phyloP scores from a whole-genome alignment of 129 eudicot genomes.

The Lactuca sativa region DNA sequence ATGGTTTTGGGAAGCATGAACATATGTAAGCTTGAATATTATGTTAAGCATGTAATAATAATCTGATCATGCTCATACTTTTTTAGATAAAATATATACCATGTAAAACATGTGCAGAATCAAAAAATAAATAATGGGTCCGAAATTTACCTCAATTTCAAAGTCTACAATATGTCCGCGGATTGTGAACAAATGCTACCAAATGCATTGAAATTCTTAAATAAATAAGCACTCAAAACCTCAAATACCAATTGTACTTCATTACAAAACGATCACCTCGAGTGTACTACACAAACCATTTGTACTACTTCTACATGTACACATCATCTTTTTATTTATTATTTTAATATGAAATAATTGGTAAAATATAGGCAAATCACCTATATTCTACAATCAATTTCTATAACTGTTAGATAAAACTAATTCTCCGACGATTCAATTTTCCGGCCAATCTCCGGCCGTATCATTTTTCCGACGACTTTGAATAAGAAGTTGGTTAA shows the following conservation, averaged over 20 bases:
- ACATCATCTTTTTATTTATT: neutral
- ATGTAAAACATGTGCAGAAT: too few relatives aligned
- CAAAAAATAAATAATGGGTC: neutral
- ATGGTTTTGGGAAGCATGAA: too few relatives aligned
- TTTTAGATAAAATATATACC: too few relatives aligned
- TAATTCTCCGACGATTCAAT: too few relatives aligned
- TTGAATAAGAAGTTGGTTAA: too few relatives aligned
- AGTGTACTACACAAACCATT: constrained; percentile 1
- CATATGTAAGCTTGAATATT: too few relatives aligned
- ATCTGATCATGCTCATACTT: too few relatives aligned
- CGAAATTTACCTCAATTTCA: neutral
- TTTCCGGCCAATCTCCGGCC: too few relatives aligned
- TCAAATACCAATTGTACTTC: neutral
- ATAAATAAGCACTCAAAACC: neutral
- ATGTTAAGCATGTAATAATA: neutral
- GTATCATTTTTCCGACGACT: too few relatives aligned
- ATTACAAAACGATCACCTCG: neutral
- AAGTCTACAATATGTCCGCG: neutral
- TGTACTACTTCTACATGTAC: neutral
- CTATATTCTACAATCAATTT: neutral
- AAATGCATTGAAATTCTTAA: neutral
- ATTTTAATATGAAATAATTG: neutral
- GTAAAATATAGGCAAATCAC: neutral
- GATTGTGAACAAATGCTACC: neutral
- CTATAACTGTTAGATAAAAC: too few relatives aligned